Base-by-base conservation (phyloP, 257 asterid genomes). In the Capsicum baccatum region DNA sequence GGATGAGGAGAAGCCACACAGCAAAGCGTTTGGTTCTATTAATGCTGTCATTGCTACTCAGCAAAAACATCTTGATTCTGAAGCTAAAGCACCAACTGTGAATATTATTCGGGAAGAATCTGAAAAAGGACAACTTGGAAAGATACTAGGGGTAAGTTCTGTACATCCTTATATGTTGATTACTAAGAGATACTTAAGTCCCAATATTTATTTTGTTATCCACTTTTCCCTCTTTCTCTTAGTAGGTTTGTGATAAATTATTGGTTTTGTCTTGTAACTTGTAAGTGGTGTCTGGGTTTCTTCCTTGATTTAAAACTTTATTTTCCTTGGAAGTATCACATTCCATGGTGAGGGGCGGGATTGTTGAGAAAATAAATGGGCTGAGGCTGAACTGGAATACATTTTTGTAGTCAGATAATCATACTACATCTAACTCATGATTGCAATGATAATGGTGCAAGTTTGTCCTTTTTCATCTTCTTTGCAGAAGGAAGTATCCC, bases 401-500 rank as follows among this genome's bases (percentile, higher is more conserved):
- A 74, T 50, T 19, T 50, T 74, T 7, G 50, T 50, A 50, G 81
- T 74, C 44, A 74, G 62, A 50, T 21, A 50, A 0, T 33, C 59
- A 5, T 8, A 48, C 6, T 15, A 69, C 33, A 69, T 69, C 9
- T 69, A 39, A 12, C 62, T 26, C 81, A 21, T 52, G 21, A 50
- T 21, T 50, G 47, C 62, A 50, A 56, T 71, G 79, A 69, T 83
- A 69, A 71, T 79, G 50, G 82, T 85, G 64, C 78, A 26, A 35
- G 57, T 74, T 50, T 74, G 81, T 79, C 15, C 64, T 11, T 50
- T 86, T 76, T 67, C 79, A 71, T 86, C 81, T 84, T 52, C 70
- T 59, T 71, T 85, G 90, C 89, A 92, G 93, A 88, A 83, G 52
- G 67, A 48, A 44, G 21, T 19, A 33, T 80, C 85, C 8, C 86